Evolutionary conservation across 2,329 filamentous ascomycete species (phyloP).

Genomic region (Rasamsonia emersonii): DNA sequence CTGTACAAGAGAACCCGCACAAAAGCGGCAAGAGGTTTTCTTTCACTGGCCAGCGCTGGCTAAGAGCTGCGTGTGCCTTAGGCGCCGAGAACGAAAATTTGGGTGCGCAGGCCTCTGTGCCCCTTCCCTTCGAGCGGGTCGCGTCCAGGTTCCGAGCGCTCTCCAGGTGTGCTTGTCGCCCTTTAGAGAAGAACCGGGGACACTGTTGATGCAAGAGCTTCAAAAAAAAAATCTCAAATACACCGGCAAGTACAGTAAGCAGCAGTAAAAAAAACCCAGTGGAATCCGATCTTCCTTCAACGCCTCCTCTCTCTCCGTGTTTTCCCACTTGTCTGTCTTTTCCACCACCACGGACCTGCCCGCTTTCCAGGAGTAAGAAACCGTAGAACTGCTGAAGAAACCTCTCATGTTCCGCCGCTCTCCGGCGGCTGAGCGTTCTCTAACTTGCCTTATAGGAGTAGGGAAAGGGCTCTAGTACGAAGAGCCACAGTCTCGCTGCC

Average conservation of each 20-base stretch:
- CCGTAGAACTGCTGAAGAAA: not conserved
- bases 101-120: not conserved
- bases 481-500: constrained; percentile 23
- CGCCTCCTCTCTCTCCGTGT: not conserved
- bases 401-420: not conserved
- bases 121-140: constrained; percentile 2
- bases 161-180: too few relatives aligned
- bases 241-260: constrained; percentile 5
- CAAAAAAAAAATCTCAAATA: constrained; percentile 4
- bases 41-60: too few relatives aligned
- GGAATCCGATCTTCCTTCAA: not conserved
- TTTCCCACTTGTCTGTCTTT: too few relatives aligned
- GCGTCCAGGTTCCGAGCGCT: constrained; percentile 5
- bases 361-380: too few relatives aligned
- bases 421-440: constrained; percentile 4
- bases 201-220: constrained; percentile 1
- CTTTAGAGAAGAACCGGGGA: constrained; percentile 1
- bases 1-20: too few relatives aligned
- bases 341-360: too few relatives aligned
- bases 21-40: constrained; percentile 2
- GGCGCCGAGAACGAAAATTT: too few relatives aligned
- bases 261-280: constrained; percentile 1
- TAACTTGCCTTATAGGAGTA: constrained; percentile 21
- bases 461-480: constrained; percentile 26
- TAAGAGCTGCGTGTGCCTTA: too few relatives aligned